These are phyloP conservation scores for Asterella californica DNA, from an alignment of 225 moss, liverwort and hornwort genomes.

Conservation along the genomic window DNA sequence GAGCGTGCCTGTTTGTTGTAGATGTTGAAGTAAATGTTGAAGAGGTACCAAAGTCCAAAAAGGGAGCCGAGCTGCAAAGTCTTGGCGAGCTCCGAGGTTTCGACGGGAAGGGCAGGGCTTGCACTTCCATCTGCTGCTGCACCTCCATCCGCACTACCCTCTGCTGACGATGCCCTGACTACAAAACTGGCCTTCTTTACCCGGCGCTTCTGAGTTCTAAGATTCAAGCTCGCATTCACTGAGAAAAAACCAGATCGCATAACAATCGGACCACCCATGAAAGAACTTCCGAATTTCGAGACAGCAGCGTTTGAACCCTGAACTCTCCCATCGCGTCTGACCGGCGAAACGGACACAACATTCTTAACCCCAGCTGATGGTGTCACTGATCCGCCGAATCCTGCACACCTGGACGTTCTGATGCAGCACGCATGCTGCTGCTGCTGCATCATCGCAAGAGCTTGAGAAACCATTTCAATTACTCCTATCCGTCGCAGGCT, in stretches of 20 bases:
- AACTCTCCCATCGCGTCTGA: constrained; percentile 3
- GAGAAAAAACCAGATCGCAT: constrained; percentile 13
- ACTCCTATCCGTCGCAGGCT: background rate
- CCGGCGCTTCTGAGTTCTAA: constrained; percentile 6
- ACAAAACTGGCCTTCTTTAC: constrained; percentile 18
- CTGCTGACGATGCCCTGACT: constrained; percentile 37
- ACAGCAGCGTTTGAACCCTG: background rate
- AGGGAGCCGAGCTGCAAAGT: constrained; percentile 78
- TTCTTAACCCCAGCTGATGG: background rate
- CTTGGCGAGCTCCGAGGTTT: constrained; percentile 41
- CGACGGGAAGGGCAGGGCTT: constrained; percentile 8
- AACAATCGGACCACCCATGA: constrained; percentile 3
- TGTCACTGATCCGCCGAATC: constrained; percentile 2
- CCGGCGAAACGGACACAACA: background rate
- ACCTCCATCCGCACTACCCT: constrained; percentile 32
- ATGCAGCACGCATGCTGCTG: constrained; percentile 16
- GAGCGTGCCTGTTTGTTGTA: constrained; percentile 86
- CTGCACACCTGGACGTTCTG: background rate
- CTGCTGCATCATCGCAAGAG: constrained; percentile 28
- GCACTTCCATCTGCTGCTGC: constrained; percentile 35
- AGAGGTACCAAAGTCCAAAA: constrained; percentile 95
- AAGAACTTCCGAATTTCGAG: constrained; percentile 14
- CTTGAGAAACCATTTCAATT: constrained; percentile 26
- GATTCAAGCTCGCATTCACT: constrained; percentile 11
- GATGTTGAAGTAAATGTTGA: constrained; percentile 99